These are phyloP conservation scores for Backusella sp. DNA, from an alignment of 192 early-diverging fungal species.

Conservation along the genomic window DNA sequence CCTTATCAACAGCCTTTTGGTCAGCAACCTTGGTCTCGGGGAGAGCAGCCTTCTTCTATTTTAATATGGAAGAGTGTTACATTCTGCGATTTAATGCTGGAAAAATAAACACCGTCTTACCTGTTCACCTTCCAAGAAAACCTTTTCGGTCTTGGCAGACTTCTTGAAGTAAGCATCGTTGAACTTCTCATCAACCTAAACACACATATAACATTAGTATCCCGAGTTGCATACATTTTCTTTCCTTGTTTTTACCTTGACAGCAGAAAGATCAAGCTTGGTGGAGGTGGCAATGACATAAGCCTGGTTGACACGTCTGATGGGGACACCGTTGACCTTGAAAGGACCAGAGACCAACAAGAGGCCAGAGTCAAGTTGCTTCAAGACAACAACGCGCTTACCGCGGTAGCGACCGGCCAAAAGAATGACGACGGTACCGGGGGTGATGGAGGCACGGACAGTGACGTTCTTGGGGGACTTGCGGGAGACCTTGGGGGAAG, in stretches of 20 bases:
- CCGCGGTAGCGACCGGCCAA: slow-evolving; percentile 95
- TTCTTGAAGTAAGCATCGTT: slow-evolving; percentile 92
- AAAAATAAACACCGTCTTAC: slow-evolving; percentile 23
- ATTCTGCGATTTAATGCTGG: too few species aligned
- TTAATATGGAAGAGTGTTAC: background rate
- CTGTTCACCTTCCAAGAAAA: slow-evolving; percentile 79
- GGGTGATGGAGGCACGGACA: slow-evolving; percentile 92
- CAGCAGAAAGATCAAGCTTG: slow-evolving; percentile 86
- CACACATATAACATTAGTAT: background rate
- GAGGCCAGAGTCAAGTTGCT: slow-evolving; percentile 93
- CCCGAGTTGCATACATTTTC: background rate
- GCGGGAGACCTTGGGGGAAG: slow-evolving; percentile 74
- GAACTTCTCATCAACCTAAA: slow-evolving; percentile 72
- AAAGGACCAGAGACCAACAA: slow-evolving; percentile 97
- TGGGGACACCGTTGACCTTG: slow-evolving; percentile 98
- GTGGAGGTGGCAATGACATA: slow-evolving; percentile 99
- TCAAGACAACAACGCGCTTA: slow-evolving; percentile 99
- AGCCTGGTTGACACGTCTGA: slow-evolving; percentile 97
- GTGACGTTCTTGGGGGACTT: slow-evolving; percentile 68
- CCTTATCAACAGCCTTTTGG: slow-evolving; percentile 92
- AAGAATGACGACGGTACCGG: slow-evolving; percentile 97
- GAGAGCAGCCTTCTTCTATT: slow-evolving; percentile 73
- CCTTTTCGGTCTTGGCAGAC: slow-evolving; percentile 84
- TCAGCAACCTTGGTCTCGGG: slow-evolving; percentile 77
- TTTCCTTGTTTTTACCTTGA: slow-evolving; percentile 43